These are phyloP conservation scores for Cladorrhinum sp. DNA, from an alignment of 2,329 filamentous ascomycete genomes.

Conservation along the genomic window DNA sequence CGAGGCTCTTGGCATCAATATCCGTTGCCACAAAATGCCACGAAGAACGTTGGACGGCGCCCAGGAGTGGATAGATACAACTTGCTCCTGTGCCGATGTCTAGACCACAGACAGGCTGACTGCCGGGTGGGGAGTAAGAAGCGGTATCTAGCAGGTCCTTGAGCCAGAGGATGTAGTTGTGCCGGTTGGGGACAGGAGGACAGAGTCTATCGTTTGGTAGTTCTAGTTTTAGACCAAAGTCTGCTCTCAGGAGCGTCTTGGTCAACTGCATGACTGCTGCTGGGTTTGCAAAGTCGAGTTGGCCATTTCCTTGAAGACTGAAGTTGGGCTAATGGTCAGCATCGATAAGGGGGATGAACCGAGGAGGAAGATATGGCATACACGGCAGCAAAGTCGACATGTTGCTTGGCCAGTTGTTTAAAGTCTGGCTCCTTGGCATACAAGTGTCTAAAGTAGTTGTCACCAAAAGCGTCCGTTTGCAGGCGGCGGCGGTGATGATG, in stretches of 20 bases:
- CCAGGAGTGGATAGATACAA: slow-evolving; percentile 85
- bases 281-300: slow-evolving; percentile 79
- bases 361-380: slow-evolving; percentile 30
- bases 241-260: slow-evolving; percentile 68
- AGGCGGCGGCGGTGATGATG: slow-evolving; percentile 10
- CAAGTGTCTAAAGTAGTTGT: slow-evolving; percentile 37
- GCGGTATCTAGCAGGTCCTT: slow-evolving; percentile 76
- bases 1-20: slow-evolving; percentile 68
- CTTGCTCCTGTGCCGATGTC: slow-evolving; percentile 91
- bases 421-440: slow-evolving; percentile 45
- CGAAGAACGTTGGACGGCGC: slow-evolving; percentile 70
- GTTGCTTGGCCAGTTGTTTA: slow-evolving; percentile 38
- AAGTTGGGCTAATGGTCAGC: neutral
- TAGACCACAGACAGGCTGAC: slow-evolving; percentile 61
- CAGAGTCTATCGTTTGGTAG: slow-evolving; percentile 79
- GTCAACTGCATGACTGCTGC: slow-evolving; percentile 75
- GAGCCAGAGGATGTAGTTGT: slow-evolving; percentile 90
- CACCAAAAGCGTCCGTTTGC: slow-evolving; percentile 36
- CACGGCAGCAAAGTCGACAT: slow-evolving; percentile 43
- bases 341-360: neutral
- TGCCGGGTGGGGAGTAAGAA: slow-evolving; percentile 43
- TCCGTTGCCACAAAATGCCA: slow-evolving; percentile 70
- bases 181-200: slow-evolving; percentile 73
- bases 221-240: slow-evolving; percentile 70
- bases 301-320: slow-evolving; percentile 40